Base-by-base conservation (phyloP, 345 rosid species). In the Nasturtium officinale region DNA sequence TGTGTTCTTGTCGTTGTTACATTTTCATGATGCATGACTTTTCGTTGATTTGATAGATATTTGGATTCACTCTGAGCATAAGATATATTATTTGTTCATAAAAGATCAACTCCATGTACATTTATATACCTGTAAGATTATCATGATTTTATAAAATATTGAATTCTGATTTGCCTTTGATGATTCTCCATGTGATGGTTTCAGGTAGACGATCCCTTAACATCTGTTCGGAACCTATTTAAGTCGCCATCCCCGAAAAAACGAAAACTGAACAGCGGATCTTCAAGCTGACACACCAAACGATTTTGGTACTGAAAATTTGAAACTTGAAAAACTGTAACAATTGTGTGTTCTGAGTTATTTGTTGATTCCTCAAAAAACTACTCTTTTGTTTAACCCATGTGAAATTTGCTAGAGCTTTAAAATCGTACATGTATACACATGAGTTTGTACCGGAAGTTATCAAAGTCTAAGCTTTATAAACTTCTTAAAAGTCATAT, bases 141-240 rank as follows among this genome's bases (percentile, higher is more conserved):
- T 54, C 3, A 7, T 32, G 18, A 38, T 52, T 20, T 62, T 10
- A 42, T 40, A 28, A 52, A 51, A 37, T 25, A 68, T 21, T 9
- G 38, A 58, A 56, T 11, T 58, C 5, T 40, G 38, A 52, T 32
- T 16, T 67, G 50, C 10, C 73, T 59, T 50, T 52, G 58, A 50
- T 67, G 51, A 6, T 15, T 43, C 11, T 20, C 10, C 61, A 6
- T 51, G 38, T 69, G 45, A 29, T 71, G 56, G 38, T 57, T 4
- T 17, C 67, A 89, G 98, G 90, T 90, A 65, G 91, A 87, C 33
- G 89, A 92, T 84, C 97, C 97, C 7, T 56, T 92, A 64, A 71
- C 85, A 67, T 85, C 93, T 58, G 85, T 92, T 9, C 82, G 87
- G 42, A 89, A 82, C 78, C 93, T 92, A 50, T 90, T 90, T 73